Base-by-base conservation (phyloP, 495 filamentous ascomycete genomes). In the Trichoderma virens region DNA sequence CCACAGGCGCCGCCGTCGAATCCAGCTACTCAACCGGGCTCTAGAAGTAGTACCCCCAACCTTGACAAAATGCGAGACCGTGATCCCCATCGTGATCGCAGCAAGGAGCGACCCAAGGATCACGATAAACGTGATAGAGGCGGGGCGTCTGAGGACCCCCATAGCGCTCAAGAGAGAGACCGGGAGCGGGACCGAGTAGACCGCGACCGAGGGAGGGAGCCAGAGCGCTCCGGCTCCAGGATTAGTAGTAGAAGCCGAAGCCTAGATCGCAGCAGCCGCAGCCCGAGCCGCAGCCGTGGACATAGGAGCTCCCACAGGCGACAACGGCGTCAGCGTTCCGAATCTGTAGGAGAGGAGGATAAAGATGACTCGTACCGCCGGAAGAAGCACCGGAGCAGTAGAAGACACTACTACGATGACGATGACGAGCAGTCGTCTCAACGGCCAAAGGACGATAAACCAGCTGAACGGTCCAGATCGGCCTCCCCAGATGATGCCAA, bases 301-400 rank as follows among this genome's bases (percentile, higher is more conserved):
- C 82, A 82, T 67, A 82, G 83, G 16, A 78, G 84, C 28, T 75
- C 74, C 43, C 81, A 77, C 65, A 81, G 80, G 60, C 75, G 74
- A 47, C 43, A 47, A 47, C 80, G 85, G 71, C 84, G 83, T n/a
- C 80, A 85, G 67, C 84, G 81, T 14, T 88, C 86, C 4, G 69
- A 75, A 8, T 85, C 79, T 30, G 78, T 76, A n/a, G 79, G 79
- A 28, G 81, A 83, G 18, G 79, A 79, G 30, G 81, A 83, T 31
- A 82, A 79, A 18, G 80, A 85, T 34, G 78, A 67, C 71, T 76
- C 66, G 72, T 30, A 56, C 8, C 80, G 61, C 77, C 76, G 69
- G 69, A 81, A 69, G 75, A 83, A 65, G 43, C 82, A 83, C 63
- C 76, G 34, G 45, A 80, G 63, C 70, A 79, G 70, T 70, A 76